Percentiles rank a stretch among this genome's conserved stretches.
Evolutionary conservation across 2,329 filamentous ascomycete genomes (phyloP).

Genomic region (Pseudogymnoascus sp.): DNA sequence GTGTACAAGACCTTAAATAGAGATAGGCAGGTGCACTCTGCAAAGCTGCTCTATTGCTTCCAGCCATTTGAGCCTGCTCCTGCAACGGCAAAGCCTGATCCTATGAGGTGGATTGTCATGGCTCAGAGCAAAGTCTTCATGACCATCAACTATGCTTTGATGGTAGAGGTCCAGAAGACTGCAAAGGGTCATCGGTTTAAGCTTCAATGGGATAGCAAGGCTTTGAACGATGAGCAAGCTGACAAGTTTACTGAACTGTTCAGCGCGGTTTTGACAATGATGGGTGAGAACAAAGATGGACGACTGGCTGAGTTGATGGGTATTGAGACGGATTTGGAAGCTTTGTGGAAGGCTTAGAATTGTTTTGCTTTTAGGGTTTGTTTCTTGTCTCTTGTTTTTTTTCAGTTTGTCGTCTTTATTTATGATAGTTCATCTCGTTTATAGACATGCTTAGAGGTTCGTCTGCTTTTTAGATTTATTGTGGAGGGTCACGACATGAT

Average conservation of each 20-base stretch:
- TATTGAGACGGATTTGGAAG: background rate
- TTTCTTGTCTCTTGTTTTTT: background rate
- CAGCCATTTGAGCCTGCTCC: conserved; percentile 29
- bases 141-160: conserved; percentile 12
- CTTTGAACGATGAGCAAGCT: background rate
- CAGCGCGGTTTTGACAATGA: background rate
- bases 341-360: background rate
- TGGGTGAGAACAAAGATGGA: background rate
- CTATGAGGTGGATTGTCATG: conserved; percentile 17
- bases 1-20: conserved; percentile 22
- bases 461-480: background rate
- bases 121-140: conserved; percentile 13
- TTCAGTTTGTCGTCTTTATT: background rate
- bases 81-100: conserved; percentile 8
- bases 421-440: background rate
- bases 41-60: conserved; percentile 26
- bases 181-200: conserved; percentile 10
- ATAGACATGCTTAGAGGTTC: background rate
- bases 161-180: conserved; percentile 14
- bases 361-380: background rate
- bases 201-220: conserved; percentile 1
- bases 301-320: background rate
- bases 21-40: conserved; percentile 14
- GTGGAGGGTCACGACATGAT: background rate
- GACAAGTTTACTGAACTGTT: background rate